These are phyloP conservation scores for Fusarium sublunatum DNA, from an alignment of 2,329 filamentous ascomycete genomes.

Conservation along the genomic window DNA sequence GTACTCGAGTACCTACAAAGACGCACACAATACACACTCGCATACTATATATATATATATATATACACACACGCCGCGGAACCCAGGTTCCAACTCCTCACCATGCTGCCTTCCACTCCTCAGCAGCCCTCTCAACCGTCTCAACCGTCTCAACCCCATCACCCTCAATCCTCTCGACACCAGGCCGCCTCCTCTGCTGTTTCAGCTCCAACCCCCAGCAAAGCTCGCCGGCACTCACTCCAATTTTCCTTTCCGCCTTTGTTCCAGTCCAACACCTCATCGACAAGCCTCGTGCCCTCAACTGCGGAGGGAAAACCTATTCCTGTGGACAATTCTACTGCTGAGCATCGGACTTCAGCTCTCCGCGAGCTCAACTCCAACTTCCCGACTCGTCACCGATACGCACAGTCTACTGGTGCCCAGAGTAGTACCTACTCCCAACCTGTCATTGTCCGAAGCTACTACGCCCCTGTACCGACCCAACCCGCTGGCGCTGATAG, in stretches of 20 bases:
- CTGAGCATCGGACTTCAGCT: slow-evolving; percentile 68
- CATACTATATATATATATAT: slow-evolving; percentile 41
- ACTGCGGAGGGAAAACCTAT: slow-evolving; percentile 68
- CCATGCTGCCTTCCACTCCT: slow-evolving; percentile 34
- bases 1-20: slow-evolving; percentile 14
- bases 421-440: slow-evolving; percentile 70
- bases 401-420: slow-evolving; percentile 66
- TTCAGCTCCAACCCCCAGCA: slow-evolving; percentile 38
- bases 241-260: slow-evolving; percentile 62
- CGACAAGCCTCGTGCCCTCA: slow-evolving; percentile 64
- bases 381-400: slow-evolving; percentile 67
- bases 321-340: slow-evolving; percentile 66
- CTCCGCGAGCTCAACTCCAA: slow-evolving; percentile 69
- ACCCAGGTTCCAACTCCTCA: slow-evolving; percentile 16
- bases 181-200: slow-evolving; percentile 42
- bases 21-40: slow-evolving; percentile 21
- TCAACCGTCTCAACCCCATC: slow-evolving; percentile 23
- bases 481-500: slow-evolving; percentile 49
- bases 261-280: slow-evolving; percentile 62
- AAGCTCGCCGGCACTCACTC: slow-evolving; percentile 53
- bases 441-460: slow-evolving; percentile 74
- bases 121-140: slow-evolving; percentile 34
- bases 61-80: slow-evolving; percentile 32
- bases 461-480: slow-evolving; percentile 60
- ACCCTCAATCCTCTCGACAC: slow-evolving; percentile 41